Base-by-base conservation (phyloP, 495 filamentous ascomycete genomes). In the Tuber microsphaerosporum region DNA sequence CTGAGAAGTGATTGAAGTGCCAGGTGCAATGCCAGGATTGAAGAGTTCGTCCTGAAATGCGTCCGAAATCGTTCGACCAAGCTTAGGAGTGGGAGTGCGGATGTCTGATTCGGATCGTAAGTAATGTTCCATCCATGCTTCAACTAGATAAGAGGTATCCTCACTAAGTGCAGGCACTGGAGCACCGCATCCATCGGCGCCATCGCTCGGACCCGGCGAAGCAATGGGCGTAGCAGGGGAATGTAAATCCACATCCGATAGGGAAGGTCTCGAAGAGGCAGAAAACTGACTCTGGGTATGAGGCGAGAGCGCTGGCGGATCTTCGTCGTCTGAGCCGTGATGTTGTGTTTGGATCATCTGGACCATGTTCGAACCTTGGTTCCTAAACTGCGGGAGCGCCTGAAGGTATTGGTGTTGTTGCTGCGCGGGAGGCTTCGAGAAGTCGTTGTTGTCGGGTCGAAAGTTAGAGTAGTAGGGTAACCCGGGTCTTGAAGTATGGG, bases 31-130 rank as follows among this genome's bases (percentile, higher is more conserved):
- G 43, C 77, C 69, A 14, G 80, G 90, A 77, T 90, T 92, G 87
- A 91, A 97, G 1, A 97, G 88, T 80, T 95, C 93, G 83, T 97
- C 94, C 80, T 89, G 87, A 80, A 91, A 93, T 43, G 92, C 87
- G 81, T 97, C 94, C 14, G 93, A 94, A 83, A 94, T 91, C 12
- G 93, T 96, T 71, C 94, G 88, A 72, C 92, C 90, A 76, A 97
- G 87, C 84, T 95, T 96, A 8, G 94, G 92, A 51, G 92, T 69
- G 61, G 85, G 84, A 44, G 86, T 84, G 72, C 84, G 82, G 79
- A 86, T 87, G 85, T 87, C 84, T 82, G 80, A 78, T 72, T 76
- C 46, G 72, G 44, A 74, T 26, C 81, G 89, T 90, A 91, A 89
- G 87, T 88, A 89, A 81, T 88, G 85, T 83, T 87, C 85, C 86